Evolutionary conservation across 2,329 filamentous ascomycete genomes (phyloP).

Genomic region (Fusarium praegraminearum): DNA sequence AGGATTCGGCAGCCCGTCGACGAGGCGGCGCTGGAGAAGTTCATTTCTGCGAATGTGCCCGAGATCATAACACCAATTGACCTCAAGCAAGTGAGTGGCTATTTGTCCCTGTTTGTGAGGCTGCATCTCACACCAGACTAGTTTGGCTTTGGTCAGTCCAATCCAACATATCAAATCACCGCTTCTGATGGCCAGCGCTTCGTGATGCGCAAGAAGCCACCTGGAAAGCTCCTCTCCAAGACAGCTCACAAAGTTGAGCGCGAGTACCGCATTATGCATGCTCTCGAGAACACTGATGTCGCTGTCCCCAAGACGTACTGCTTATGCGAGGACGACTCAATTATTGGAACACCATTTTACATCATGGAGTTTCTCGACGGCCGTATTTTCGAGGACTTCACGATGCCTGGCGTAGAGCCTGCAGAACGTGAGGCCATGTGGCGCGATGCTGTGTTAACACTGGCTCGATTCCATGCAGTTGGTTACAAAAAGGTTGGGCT

Average conservation of each 20-base stretch:
- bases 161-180: constrained; percentile 94
- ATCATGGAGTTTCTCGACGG: constrained; percentile 97
- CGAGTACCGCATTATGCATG: constrained; percentile 91
- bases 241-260: constrained; percentile 97
- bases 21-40: constrained; percentile 80
- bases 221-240: constrained; percentile 91
- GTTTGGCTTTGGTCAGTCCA: constrained; percentile 98
- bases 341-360: constrained; percentile 94
- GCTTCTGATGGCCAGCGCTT: constrained; percentile 76
- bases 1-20: constrained; percentile 92
- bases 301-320: constrained; percentile 86
- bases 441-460: constrained; percentile 83
- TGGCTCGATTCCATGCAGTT: constrained; percentile 87
- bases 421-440: constrained; percentile 83
- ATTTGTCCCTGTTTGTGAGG: neutral
- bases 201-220: constrained; percentile 97
- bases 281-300: constrained; percentile 81
- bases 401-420: constrained; percentile 77
- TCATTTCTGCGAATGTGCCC: constrained; percentile 82
- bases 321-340: constrained; percentile 82
- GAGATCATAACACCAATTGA: constrained; percentile 85
- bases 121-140: constrained; percentile 54
- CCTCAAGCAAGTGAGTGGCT: constrained; percentile 80
- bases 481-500: constrained; percentile 75
- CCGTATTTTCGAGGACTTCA: constrained; percentile 90